phyloP scores from a whole-genome alignment of 257 asterid genomes.

The Coffea canephora region DNA sequence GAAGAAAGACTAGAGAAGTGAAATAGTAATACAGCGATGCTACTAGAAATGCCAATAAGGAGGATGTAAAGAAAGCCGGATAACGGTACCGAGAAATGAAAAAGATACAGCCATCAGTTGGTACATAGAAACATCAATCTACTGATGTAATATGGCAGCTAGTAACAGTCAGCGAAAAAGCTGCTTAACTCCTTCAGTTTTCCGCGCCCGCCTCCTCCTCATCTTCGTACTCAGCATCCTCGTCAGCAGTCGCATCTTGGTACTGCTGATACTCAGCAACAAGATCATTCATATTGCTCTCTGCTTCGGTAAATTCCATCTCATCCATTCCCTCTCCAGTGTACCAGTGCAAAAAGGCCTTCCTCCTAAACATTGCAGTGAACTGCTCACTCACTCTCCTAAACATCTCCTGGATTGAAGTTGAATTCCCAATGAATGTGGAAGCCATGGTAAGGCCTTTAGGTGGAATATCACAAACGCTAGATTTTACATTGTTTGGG shows the following conservation, averaged over 20 bases:
- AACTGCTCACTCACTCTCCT: constrained; percentile 34
- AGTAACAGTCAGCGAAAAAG: no score
- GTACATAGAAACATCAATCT: not conserved
- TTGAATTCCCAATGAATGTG: constrained; percentile 30
- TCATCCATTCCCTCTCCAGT: constrained; percentile 19
- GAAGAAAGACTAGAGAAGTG: not conserved
- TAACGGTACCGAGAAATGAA: no score
- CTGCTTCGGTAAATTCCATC: constrained; percentile 19
- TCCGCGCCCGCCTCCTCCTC: not conserved
- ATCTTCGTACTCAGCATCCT: constrained; percentile 13
- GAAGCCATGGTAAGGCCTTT: constrained; percentile 31
- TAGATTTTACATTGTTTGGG: constrained; percentile 33
- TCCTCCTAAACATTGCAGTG: constrained; percentile 34
- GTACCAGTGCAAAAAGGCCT: constrained; percentile 32
- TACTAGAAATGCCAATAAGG: not conserved
- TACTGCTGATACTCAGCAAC: constrained; percentile 30
- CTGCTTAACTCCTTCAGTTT: not conserved
- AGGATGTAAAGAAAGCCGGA: no score
- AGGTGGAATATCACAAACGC: constrained; percentile 31
- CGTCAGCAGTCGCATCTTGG: constrained; percentile 20
- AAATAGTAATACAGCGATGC: not conserved
- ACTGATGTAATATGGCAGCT: not conserved
- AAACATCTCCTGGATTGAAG: constrained; percentile 35
- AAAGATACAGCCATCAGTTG: not conserved
- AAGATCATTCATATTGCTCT: constrained; percentile 25